A percentile compares a stretch with the other conserved stretches of the same genome.
phyloP scores from a whole-genome alignment of 192 early-diverging fungal genomes.

The Globomyces pollinis-pini region DNA sequence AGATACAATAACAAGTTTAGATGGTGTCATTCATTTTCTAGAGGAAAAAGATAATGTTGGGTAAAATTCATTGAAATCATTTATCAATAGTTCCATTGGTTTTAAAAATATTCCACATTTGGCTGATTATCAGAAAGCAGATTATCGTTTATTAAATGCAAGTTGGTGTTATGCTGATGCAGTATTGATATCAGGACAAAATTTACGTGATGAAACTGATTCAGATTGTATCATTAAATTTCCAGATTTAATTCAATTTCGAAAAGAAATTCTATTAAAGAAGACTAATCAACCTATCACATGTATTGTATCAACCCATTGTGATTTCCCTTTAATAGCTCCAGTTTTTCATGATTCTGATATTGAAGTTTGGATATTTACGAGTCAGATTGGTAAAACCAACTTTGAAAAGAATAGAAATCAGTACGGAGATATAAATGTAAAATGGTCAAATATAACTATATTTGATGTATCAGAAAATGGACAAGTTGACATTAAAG shows the following conservation, averaged over 20 bases:
- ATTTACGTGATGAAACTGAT: slow-evolving; percentile 18
- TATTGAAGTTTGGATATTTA: slow-evolving; percentile 1
- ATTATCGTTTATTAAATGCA: slow-evolving; percentile 29
- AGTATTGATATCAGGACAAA: slow-evolving; percentile 18
- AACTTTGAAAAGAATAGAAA: slow-evolving; percentile 9
- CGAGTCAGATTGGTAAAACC: slow-evolving; percentile 1
- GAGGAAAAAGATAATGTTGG: background rate
- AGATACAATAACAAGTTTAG: slow-evolving; percentile 22
- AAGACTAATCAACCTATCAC: slow-evolving; percentile 11
- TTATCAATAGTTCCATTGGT: slow-evolving; percentile 14
- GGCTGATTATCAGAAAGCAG: slow-evolving; percentile 16
- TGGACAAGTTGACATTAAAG: background rate
- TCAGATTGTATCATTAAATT: slow-evolving; percentile 13
- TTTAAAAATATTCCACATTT: slow-evolving; percentile 14
- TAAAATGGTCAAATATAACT: background rate
- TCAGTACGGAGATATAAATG: background rate
- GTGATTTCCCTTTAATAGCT: background rate
- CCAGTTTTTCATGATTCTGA: slow-evolving; percentile 8
- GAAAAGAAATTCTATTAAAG: slow-evolving; percentile 8
- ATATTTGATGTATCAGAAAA: background rate
- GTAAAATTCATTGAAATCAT: background rate
- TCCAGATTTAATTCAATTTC: slow-evolving; percentile 18
- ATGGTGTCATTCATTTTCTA: slow-evolving; percentile 26
- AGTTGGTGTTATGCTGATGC: slow-evolving; percentile 33
- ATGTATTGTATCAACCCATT: slow-evolving; percentile 13